phyloP scores from a whole-genome alignment of 1,284 basidiomycete species.

The Singerocomus inundabilis region DNA sequence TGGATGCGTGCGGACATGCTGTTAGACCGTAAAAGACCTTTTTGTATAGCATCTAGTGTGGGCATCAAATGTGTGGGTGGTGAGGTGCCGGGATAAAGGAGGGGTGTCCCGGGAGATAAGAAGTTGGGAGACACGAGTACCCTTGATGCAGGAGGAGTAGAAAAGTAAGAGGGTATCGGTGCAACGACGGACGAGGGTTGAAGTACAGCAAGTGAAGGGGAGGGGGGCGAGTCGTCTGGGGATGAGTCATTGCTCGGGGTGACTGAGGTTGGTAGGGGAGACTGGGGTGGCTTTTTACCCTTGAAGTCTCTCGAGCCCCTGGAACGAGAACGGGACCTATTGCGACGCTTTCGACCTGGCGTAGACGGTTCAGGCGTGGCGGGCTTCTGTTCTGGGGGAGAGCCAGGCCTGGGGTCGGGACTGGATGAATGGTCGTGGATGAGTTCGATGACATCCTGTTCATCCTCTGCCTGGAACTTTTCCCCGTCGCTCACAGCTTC shows the following conservation, averaged over 20 bases:
- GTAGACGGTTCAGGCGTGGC: conserved; percentile 38
- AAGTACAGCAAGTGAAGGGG: conserved; percentile 38
- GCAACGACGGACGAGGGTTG: conserved; percentile 55
- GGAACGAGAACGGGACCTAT: conserved; percentile 72
- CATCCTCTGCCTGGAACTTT: conserved; percentile 44
- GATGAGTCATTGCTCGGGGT: conserved; percentile 61
- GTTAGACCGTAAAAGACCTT: conserved; percentile 73
- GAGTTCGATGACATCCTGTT: conserved; percentile 26
- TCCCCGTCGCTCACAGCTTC: conserved; percentile 78
- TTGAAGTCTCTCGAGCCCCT: conserved; percentile 72
- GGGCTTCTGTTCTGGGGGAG: conserved; percentile 28
- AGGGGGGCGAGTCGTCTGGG: conserved; percentile 55
- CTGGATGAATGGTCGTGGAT: conserved; percentile 21
- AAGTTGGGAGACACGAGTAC: conserved; percentile 57
- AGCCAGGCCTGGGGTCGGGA: conserved; percentile 18
- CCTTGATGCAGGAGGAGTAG: conserved; percentile 46
- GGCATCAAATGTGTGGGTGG: conserved; percentile 65
- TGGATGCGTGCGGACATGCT: conserved; percentile 67
- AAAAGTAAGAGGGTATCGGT: conserved; percentile 62
- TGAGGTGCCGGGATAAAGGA: conserved; percentile 60
- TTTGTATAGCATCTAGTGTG: conserved; percentile 67
- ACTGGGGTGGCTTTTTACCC: conserved; percentile 50
- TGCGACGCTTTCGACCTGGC: conserved; percentile 56
- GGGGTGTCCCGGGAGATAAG: conserved; percentile 45
- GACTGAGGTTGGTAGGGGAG: conserved; percentile 42